These are phyloP conservation scores for Dipteronia sinensis DNA, from an alignment of 345 rosid species.

Conservation along the genomic window DNA sequence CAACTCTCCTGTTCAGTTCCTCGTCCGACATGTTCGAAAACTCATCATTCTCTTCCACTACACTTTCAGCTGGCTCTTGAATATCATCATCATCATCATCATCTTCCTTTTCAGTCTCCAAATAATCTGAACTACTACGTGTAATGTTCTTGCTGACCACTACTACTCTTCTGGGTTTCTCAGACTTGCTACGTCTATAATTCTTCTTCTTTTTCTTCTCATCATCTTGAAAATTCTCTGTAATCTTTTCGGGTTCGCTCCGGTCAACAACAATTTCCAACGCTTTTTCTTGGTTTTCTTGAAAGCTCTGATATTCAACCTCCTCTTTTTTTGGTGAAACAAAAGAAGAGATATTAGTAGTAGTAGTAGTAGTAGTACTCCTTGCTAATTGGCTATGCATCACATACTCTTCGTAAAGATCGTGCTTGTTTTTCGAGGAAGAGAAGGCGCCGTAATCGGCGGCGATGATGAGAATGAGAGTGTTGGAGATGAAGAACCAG, in stretches of 20 bases:
- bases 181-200: conserved; percentile 44
- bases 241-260: conserved; percentile 20
- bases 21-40: conserved; percentile 70
- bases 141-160: conserved; percentile 30
- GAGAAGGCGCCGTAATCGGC: conserved; percentile 63
- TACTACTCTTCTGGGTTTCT: conserved; percentile 30
- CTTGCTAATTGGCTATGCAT: conserved; percentile 25
- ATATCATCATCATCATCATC: conserved; percentile 23
- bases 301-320: too few species aligned
- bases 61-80: not conserved
- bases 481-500: conserved; percentile 71
- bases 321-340: not conserved
- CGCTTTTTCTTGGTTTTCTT: conserved; percentile 12
- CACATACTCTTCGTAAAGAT: conserved; percentile 36
- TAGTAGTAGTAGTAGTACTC: not conserved
- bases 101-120: not conserved
- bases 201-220: not conserved
- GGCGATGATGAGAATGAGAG: conserved; percentile 60
- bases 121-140: conserved; percentile 12
- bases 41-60: conserved; percentile 38
- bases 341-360: not conserved
- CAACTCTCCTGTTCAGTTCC: conserved; percentile 69
- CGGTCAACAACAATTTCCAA: conserved; percentile 23
- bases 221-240: not conserved
- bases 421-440: conserved; percentile 29